Base-by-base conservation (phyloP, 441 rosid species). In the Brassica balearica region DNA sequence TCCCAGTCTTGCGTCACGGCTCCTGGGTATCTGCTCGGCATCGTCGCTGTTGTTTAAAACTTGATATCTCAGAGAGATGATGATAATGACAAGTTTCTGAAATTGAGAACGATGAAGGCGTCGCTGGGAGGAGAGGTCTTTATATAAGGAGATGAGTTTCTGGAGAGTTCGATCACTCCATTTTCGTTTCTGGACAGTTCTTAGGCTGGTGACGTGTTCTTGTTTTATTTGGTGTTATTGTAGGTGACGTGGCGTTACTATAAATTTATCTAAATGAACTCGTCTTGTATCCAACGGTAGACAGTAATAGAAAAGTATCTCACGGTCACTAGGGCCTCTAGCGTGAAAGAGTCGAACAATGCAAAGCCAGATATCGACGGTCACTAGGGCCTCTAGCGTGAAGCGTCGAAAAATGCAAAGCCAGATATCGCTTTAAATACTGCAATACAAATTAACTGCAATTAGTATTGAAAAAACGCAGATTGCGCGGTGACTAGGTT, bases 1-100 rank as follows among this genome's bases (percentile, higher is more conserved):
- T 94, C 96, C 97, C 97, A 92, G 64, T 91, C 97, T 85, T 90
- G 97, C 14, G 77, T 6, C 58, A 91, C 71, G 15, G 88, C 86
- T 58, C 97, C 97, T 0, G 88, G 75, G 10, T 83, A 86, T 82
- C 97, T 79, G 85, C 77, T 94, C 74, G 91, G 95, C 97, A 94
- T 94, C 69, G 4, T 85, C 91, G 85, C 60, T 20, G 12, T 55
- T 55, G 59, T 6, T 53, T 15, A 6, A 2, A 53, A 15, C 60
- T 55, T 17, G 59, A 1, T 55, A 3, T 6, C 2, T 34, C 5
- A 46, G 25, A 66, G 25, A 29, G 34, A 29, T 29, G 34, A 29
- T 29, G 4, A 36, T 51, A 14, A 19, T 19, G 1, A 10, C 0
- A 0, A 4, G 20, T 65, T 17, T 5, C 1, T 41, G 23, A 38